Evolutionary conservation across 2,329 filamentous ascomycete genomes (phyloP).

Genomic region (Seiridium unicorne): DNA sequence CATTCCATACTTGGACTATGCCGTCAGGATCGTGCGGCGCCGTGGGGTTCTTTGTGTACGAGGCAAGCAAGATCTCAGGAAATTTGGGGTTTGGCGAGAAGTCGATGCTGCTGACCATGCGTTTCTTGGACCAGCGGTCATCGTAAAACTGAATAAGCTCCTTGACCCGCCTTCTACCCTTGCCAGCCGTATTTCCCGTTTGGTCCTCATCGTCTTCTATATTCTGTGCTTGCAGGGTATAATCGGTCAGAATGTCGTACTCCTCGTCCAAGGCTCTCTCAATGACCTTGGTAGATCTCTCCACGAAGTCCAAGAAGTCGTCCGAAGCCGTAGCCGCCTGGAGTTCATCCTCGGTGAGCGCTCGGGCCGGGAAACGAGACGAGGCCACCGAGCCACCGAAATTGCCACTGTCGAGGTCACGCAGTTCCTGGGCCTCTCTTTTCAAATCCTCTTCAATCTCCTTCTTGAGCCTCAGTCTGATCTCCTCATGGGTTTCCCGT

Average conservation of each 20-base stretch:
- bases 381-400: conserved; percentile 39
- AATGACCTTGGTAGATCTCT: conserved; percentile 94
- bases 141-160: conserved; percentile 94
- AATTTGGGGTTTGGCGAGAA: conserved; percentile 97
- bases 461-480: conserved; percentile 77
- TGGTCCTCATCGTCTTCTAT: conserved; percentile 82
- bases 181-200: conserved; percentile 65
- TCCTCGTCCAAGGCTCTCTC: conserved; percentile 93
- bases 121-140: conserved; percentile 93
- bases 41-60: conserved; percentile 96
- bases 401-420: conserved; percentile 49
- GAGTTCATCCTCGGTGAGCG: conserved; percentile 80
- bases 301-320: conserved; percentile 93
- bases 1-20: conserved; percentile 94
- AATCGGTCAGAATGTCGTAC: conserved; percentile 94
- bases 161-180: conserved; percentile 73
- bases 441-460: conserved; percentile 93
- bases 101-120: conserved; percentile 92
- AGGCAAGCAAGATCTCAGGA: conserved; percentile 85
- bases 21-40: conserved; percentile 93
- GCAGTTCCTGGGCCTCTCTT: conserved; percentile 57
- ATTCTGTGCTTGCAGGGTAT: conserved; percentile 76
- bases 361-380: conserved; percentile 72
- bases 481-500: conserved; percentile 82
- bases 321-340: conserved; percentile 87